Conservation (phyloP, 1,139 yeast genomes). For the Protomyces macrosporus region DNA sequence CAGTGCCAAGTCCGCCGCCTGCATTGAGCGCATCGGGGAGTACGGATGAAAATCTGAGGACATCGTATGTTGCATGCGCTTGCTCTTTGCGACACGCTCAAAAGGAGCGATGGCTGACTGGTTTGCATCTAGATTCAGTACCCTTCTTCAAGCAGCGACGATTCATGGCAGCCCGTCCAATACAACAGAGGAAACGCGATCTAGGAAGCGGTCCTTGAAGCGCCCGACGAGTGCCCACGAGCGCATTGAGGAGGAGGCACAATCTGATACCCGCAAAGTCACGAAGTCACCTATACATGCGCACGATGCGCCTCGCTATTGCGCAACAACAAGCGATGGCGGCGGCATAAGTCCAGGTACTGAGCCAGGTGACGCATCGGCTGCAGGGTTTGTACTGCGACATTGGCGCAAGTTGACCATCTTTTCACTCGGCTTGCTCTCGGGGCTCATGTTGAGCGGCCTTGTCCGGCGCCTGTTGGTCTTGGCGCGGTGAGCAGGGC, state of each 20-base stretch:
- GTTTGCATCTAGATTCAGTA: not conserved
- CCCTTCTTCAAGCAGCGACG: not conserved
- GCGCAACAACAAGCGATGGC: no score
- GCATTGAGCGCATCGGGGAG: slow-evolving; percentile 3
- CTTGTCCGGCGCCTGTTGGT: not conserved
- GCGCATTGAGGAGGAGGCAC: no score
- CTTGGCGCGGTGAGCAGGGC: no score
- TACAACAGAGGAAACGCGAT: no score
- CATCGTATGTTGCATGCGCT: slow-evolving; percentile 3
- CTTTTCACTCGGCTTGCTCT: not conserved
- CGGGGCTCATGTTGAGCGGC: not conserved
- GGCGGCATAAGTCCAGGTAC: no score
- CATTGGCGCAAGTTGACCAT: not conserved
- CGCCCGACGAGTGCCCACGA: no score
- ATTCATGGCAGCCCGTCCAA: not conserved
- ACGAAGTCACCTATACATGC: no score
- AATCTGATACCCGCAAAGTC: no score
- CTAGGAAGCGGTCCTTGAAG: no score
- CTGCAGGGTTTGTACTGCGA: not conserved
- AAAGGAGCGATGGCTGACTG: not conserved
- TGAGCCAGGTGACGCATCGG: not conserved
- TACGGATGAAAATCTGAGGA: slow-evolving; percentile 16
- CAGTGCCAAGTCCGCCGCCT: slow-evolving; percentile 1
- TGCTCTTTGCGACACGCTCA: not conserved
- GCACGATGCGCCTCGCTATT: no score